These are phyloP conservation scores for Hypoxylon sp. DNA, from an alignment of 2,329 filamentous ascomycete species.

Conservation along the genomic window DNA sequence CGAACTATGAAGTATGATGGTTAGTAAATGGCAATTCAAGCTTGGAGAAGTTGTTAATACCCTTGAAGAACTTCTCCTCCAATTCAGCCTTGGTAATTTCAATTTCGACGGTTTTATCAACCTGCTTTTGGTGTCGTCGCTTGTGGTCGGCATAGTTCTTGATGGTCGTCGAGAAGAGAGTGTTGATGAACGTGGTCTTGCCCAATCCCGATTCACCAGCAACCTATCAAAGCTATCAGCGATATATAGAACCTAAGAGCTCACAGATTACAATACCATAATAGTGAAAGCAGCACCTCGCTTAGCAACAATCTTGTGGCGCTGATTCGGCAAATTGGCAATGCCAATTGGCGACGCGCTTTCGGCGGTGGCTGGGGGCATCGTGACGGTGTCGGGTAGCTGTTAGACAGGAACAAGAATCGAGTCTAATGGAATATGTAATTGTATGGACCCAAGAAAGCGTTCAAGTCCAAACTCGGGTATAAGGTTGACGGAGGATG, in stretches of 20 bases:
- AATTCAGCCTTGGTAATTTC: conserved; percentile 99
- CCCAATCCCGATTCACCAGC: conserved; percentile 98
- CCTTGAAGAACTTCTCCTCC: conserved; percentile 99
- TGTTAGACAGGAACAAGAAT: conserved; percentile 37
- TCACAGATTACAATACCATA: conserved; percentile 76
- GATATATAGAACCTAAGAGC: conserved; percentile 25
- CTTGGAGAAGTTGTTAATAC: conserved; percentile 61
- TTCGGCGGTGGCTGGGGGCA: conserved; percentile 61
- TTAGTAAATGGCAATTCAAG: conserved; percentile 40
- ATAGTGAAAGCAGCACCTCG: conserved; percentile 99
- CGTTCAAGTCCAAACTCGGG: conserved; percentile 19
- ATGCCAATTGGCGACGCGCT: conserved; percentile 69
- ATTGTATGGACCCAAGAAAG: conserved; percentile 37
- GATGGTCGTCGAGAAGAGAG: conserved; percentile 99
- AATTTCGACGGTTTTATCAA: conserved; percentile 99
- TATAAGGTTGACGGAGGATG: conserved; percentile 27
- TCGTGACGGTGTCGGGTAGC: conserved; percentile 54
- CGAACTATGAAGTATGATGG: conserved; percentile 73
- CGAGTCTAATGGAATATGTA: conserved; percentile 23
- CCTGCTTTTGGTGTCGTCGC: conserved; percentile 98
- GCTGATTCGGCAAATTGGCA: conserved; percentile 80
- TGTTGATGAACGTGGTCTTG: conserved; percentile 99
- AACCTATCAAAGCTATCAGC: conserved; percentile 69
- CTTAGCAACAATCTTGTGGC: conserved; percentile 81
- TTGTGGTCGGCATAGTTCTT: conserved; percentile 99